These are phyloP conservation scores for Ulmus americana DNA, from an alignment of 331 rosid genomes.

Conservation along the genomic window DNA sequence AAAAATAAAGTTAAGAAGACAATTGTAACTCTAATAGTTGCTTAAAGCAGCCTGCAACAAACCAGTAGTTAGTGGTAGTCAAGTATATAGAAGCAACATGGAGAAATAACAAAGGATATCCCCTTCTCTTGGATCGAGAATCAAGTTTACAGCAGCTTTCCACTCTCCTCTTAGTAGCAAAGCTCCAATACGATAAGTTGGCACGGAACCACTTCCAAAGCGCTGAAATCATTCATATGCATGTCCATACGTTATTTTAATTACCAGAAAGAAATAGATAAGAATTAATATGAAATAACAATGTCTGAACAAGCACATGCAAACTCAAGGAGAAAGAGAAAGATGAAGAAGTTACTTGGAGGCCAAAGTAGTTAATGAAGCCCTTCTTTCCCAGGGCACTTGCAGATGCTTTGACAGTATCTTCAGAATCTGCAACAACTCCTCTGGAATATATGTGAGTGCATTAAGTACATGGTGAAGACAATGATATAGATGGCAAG, in stretches of 20 bases:
- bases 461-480: slow-evolving; percentile 25
- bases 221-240: slow-evolving; percentile 48
- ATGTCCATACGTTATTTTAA: neutral
- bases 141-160: slow-evolving; percentile 65
- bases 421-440: slow-evolving; percentile 83
- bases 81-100: neutral
- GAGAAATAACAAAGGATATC: slow-evolving; percentile 71
- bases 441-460: slow-evolving; percentile 60
- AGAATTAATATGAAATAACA: neutral
- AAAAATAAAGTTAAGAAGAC: slow-evolving; percentile 44
- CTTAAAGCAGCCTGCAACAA: slow-evolving; percentile 23
- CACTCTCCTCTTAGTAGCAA: slow-evolving; percentile 83
- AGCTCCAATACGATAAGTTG: slow-evolving; percentile 78
- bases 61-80: slow-evolving; percentile 15
- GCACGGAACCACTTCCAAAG: slow-evolving; percentile 92
- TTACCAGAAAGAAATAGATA: no score
- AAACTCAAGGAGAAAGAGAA: slow-evolving; percentile 14
- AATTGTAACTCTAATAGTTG: slow-evolving; percentile 23
- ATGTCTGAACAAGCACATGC: slow-evolving; percentile 9
- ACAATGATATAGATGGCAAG: slow-evolving; percentile 8
- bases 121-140: slow-evolving; percentile 97
- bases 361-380: slow-evolving; percentile 92
- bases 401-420: slow-evolving; percentile 67
- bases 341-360: slow-evolving; percentile 58
- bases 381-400: slow-evolving; percentile 72